phyloP scores from a whole-genome alignment of 495 filamentous ascomycete species.

The Penicillium verhagenii region DNA sequence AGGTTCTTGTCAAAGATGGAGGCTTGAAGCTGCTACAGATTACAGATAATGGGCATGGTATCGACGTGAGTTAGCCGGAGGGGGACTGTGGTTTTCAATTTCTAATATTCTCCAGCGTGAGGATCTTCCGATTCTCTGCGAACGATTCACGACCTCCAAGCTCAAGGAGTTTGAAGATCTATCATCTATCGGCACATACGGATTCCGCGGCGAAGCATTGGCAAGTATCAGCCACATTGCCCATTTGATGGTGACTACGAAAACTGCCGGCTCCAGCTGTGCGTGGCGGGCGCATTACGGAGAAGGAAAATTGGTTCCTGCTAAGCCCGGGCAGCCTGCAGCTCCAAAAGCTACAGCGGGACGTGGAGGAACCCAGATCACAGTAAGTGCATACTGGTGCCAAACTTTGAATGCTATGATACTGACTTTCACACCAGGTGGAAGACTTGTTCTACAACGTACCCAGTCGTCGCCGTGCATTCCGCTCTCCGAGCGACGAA shows the following conservation, averaged over 20 bases:
- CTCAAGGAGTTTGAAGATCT: slow-evolving; percentile 94
- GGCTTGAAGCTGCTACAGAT: slow-evolving; percentile 97
- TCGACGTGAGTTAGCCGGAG: slow-evolving; percentile 61
- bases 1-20: slow-evolving; percentile 92
- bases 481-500: slow-evolving; percentile 89
- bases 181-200: slow-evolving; percentile 88
- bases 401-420: neutral
- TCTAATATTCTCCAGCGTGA: slow-evolving; percentile 59
- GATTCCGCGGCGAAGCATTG: slow-evolving; percentile 94
- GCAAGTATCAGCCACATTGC: slow-evolving; percentile 99
- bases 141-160: slow-evolving; percentile 96
- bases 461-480: slow-evolving; percentile 82
- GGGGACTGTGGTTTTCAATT: neutral
- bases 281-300: slow-evolving; percentile 88
- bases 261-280: slow-evolving; percentile 82
- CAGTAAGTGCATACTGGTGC: slow-evolving; percentile 48
- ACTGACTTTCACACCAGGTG: slow-evolving; percentile 48
- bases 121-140: slow-evolving; percentile 90
- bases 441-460: slow-evolving; percentile 98
- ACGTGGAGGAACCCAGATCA: slow-evolving; percentile 93
- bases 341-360: slow-evolving; percentile 90
- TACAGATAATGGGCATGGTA: slow-evolving; percentile 96
- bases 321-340: slow-evolving; percentile 88
- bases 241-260: slow-evolving; percentile 92
- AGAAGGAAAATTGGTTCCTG: slow-evolving; percentile 76